Evolutionary conservation across 345 rosid species (phyloP).

Genomic region (Cardamine chenopodiifolia): DNA sequence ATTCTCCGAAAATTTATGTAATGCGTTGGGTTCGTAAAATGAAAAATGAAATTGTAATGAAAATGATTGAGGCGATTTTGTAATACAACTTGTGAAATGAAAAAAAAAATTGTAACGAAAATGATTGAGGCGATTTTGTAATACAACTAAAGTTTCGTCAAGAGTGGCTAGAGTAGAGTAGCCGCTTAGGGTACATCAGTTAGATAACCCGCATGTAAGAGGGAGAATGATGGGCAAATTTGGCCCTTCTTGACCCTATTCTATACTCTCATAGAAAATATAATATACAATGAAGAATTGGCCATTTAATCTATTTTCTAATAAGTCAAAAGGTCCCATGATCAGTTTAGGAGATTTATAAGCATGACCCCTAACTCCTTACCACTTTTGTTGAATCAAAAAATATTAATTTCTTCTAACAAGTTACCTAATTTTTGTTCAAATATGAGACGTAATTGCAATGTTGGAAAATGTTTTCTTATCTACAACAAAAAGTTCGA

Average conservation of each 20-base stretch:
- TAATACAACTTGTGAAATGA: background rate
- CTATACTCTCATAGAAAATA: background rate
- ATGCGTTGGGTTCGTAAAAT: background rate
- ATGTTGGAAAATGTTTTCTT: background rate
- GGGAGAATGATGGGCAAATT: background rate
- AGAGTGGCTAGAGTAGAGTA: too few species aligned
- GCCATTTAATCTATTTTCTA: background rate
- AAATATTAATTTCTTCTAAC: background rate
- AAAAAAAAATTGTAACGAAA: background rate
- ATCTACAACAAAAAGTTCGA: background rate
- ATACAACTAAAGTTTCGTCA: background rate
- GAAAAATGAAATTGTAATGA: background rate
- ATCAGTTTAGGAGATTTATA: conserved; percentile 15
- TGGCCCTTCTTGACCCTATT: background rate
- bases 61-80: background rate
- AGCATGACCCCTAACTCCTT: conserved; percentile 8
- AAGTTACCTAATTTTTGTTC: conserved; percentile 1
- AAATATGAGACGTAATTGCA: conserved; percentile 14
- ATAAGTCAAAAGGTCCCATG: conserved; percentile 32
- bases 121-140: background rate
- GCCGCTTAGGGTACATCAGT: conserved; percentile 11
- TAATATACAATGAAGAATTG: background rate
- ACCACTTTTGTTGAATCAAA: conserved; percentile 20
- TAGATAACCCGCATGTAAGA: conserved; percentile 19
- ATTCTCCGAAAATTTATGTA: background rate